These are phyloP conservation scores for Salix viminalis DNA, from an alignment of 345 rosid species.

Conservation along the genomic window DNA sequence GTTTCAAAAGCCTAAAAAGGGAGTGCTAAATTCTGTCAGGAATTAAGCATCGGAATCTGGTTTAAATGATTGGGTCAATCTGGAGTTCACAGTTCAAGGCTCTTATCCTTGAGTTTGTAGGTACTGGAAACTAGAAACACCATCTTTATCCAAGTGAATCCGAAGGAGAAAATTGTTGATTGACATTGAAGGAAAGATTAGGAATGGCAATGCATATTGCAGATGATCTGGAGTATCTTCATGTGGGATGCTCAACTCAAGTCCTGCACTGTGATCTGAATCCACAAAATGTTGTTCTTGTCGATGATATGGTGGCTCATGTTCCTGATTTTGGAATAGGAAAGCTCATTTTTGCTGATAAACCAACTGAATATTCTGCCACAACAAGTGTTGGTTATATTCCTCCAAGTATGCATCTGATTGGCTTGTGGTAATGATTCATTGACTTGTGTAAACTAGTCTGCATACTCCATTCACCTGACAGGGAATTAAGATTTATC, in stretches of 20 bases:
- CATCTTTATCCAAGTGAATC: constrained; percentile 4
- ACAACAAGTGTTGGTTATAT: constrained; percentile 13
- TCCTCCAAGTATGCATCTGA: constrained; percentile 14
- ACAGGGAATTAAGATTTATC: neutral
- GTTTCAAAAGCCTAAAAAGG: constrained; percentile 3
- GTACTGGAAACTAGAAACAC: constrained; percentile 6
- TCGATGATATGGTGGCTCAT: constrained; percentile 20
- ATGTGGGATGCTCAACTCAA: constrained; percentile 2
- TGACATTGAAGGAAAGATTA: constrained; percentile 1
- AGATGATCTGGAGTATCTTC: constrained; percentile 15
- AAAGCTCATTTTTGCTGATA: constrained; percentile 7
- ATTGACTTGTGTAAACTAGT: neutral
- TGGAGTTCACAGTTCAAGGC: constrained; percentile 12
- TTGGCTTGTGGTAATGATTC: neutral
- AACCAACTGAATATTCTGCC: neutral
- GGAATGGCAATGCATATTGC: constrained; percentile 5
- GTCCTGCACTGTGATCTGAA: constrained; percentile 24
- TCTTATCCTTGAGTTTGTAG: constrained; percentile 8
- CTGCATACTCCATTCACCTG: neutral
- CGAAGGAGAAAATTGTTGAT: neutral
- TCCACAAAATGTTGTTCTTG: constrained; percentile 20
- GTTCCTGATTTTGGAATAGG: constrained; percentile 19
- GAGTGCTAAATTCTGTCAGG: constrained; percentile 5
- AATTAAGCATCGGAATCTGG: constrained; percentile 16
- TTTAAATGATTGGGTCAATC: constrained; percentile 3